Base-by-base conservation (phyloP, 1,139 yeast species). In the Kluyveromyces sp. region DNA sequence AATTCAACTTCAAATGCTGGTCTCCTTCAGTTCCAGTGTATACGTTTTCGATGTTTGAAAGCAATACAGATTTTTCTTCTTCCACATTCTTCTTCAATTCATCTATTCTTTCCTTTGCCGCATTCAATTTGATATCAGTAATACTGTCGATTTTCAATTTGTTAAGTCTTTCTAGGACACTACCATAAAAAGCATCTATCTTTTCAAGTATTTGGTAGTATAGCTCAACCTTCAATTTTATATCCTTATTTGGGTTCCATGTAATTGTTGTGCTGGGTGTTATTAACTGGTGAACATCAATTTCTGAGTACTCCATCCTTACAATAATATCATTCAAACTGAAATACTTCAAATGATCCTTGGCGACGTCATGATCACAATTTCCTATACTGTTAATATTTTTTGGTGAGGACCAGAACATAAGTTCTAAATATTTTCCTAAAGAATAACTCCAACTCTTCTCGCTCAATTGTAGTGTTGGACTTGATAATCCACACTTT, bases 371-470 rank as follows among this genome's bases (percentile, higher is more conserved):
- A 63, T 92, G 97, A 1, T 72, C 65, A 63, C 98, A 94, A 30
- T 74, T 69, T 2, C 81, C 83, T 27, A 72, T 63, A 59, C 79
- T 66, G 56, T 72, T 65, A 58, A 63, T 49, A 53, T 70, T 54
- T 62, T 62, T 53, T 57, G 68, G 55, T 54, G 61, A 61, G 44
- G 95, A 88, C 84, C 95, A 89, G 60, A 89, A 90, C 37, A 84
- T 73, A 29, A 90, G 68, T 65, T 94, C 97, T 40, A 94, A 71
- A 59, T 86, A 94, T 60, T 92, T 94, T 0, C 98, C 98, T 63
- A 94, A 81, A 0, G 97, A 90, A 53, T 83, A 81, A 59, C 83
- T 88, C 82, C 95, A 90, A 0, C 97, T 82, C 30, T 83, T 83
- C 46, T 88, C 92, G 56, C 87, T 84, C 84, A 94, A 79, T n/a